phyloP scores from a whole-genome alignment of 225 moss, liverwort and hornwort species.

The Neckera pumila region DNA sequence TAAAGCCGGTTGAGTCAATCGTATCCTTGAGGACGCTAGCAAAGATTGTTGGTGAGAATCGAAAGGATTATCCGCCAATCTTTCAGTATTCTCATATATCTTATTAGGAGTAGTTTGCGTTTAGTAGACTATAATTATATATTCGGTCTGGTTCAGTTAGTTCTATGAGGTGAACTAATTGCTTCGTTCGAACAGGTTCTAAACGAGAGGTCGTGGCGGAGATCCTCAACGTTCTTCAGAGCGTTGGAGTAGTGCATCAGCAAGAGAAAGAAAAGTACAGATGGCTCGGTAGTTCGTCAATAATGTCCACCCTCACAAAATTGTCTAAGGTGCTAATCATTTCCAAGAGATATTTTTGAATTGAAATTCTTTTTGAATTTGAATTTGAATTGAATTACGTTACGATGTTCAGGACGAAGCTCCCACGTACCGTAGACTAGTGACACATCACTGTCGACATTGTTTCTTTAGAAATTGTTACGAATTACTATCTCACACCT shows the following conservation, averaged over 20 bases:
- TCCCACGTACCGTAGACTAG: not conserved
- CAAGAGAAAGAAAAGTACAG: slow-evolving; percentile 68
- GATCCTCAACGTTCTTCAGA: slow-evolving; percentile 69
- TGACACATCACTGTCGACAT: not conserved
- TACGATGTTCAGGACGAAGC: not conserved
- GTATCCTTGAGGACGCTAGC: slow-evolving; percentile 62
- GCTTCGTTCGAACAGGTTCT: slow-evolving; percentile 33
- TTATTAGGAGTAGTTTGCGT: not conserved
- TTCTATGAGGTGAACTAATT: not conserved
- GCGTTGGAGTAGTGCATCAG: slow-evolving; percentile 57
- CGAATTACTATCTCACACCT: not conserved
- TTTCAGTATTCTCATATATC: not conserved
- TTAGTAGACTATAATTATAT: not conserved
- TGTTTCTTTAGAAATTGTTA: not conserved
- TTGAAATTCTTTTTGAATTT: not conserved
- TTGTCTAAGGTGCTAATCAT: slow-evolving; percentile 29
- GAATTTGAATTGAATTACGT: not conserved
- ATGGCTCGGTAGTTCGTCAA: slow-evolving; percentile 70
- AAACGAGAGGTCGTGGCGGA: slow-evolving; percentile 58
- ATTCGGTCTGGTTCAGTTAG: not conserved
- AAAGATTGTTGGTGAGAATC: slow-evolving; percentile 50
- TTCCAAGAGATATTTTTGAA: not conserved
- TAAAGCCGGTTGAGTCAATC: slow-evolving; percentile 48
- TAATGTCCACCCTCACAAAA: slow-evolving; percentile 40
- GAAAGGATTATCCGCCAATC: not conserved